phyloP scores from a whole-genome alignment of 768 basidiomycete genomes.

The Agrocybe pediades region DNA sequence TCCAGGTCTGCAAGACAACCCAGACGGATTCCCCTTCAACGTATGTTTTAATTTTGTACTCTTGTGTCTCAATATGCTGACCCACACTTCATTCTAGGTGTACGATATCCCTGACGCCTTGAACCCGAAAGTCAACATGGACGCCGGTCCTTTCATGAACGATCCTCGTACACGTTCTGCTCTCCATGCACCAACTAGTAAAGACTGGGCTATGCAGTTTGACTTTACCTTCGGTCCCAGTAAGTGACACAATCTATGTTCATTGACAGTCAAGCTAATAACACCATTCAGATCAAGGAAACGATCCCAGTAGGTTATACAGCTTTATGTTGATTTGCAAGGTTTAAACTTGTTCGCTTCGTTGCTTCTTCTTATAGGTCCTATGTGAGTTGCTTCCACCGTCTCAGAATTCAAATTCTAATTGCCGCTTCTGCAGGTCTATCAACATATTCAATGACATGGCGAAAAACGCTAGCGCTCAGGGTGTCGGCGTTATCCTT shows the following conservation, averaged over 20 bases:
- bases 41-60: too few species aligned
- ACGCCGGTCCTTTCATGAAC: conserved; percentile 63
- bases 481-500: conserved; percentile 53
- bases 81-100: conserved; percentile 33
- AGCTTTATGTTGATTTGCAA: neutral
- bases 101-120: conserved; percentile 62
- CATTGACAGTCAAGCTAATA: neutral
- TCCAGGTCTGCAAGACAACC: conserved; percentile 19
- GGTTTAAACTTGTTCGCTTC: neutral
- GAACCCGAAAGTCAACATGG: conserved; percentile 48
- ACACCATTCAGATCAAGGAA: conserved; percentile 8
- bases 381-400: conserved; percentile 16
- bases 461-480: conserved; percentile 62
- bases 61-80: too few species aligned
- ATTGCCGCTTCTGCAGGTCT: conserved; percentile 37
- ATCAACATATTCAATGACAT: conserved; percentile 66
- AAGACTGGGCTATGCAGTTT: conserved; percentile 42
- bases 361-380: conserved; percentile 6
- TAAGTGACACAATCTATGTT: conserved; percentile 20
- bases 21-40: conserved; percentile 39
- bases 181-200: conserved; percentile 68
- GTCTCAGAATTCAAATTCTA: neutral
- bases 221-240: conserved; percentile 36
- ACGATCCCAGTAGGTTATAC: conserved; percentile 36
- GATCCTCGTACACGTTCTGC: conserved; percentile 57